Conservation (phyloP, 352 stramenopile genomes). For the Phytophthora sp. region DNA sequence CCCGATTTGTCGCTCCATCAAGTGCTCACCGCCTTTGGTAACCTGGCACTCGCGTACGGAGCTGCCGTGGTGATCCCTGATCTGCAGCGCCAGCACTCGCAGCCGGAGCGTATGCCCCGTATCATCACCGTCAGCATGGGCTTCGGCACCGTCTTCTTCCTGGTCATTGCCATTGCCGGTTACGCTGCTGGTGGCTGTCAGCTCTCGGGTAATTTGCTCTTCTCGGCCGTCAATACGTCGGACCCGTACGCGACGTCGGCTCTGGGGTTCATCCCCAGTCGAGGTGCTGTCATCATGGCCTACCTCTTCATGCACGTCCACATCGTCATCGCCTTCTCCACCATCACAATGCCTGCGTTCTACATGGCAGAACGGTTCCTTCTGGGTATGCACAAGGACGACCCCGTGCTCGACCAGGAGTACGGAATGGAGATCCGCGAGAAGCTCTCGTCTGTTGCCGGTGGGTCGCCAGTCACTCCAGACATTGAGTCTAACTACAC, state of each 20-base stretch:
- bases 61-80: constrained; percentile 41
- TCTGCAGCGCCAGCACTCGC: constrained; percentile 49
- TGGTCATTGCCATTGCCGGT: constrained; percentile 45
- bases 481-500: constrained; percentile 30
- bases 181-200: constrained; percentile 50
- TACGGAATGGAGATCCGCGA: constrained; percentile 23
- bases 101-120: constrained; percentile 51
- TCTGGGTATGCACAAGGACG: constrained; percentile 46
- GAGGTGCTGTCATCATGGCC: constrained; percentile 40
- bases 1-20: constrained; percentile 40
- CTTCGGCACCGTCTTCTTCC: constrained; percentile 44
- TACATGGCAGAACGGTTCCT: constrained; percentile 51
- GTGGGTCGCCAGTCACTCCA: constrained; percentile 9
- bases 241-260: constrained; percentile 29
- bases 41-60: constrained; percentile 39
- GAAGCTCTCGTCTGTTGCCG: constrained; percentile 25
- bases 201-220: constrained; percentile 45
- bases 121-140: constrained; percentile 48
- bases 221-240: constrained; percentile 39
- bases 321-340: constrained; percentile 57
- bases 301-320: constrained; percentile 54
- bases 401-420: constrained; percentile 14
- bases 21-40: constrained; percentile 38
- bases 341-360: constrained; percentile 48
- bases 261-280: constrained; percentile 38